Percentiles rank a stretch among this genome's conserved stretches.
Evolutionary conservation across 2,329 filamentous ascomycete genomes (phyloP).

Genomic region (Lecanicillium sp.): DNA sequence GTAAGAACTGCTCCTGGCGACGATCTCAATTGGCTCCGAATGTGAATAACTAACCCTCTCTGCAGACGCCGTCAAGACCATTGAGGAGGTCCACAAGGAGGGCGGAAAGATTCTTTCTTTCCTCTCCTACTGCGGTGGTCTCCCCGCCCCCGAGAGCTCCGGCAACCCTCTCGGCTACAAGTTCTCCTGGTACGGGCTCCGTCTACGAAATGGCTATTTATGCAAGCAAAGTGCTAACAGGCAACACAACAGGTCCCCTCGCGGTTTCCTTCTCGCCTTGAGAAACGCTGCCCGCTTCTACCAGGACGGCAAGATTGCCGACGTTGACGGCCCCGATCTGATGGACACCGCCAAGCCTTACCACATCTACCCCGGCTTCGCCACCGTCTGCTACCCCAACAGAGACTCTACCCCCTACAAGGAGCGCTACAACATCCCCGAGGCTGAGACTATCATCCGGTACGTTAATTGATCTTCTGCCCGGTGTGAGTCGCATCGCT

Average conservation of each 20-base stretch:
- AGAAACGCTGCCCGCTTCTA: constrained; percentile 80
- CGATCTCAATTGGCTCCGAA: constrained; percentile 21
- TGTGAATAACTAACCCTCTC: constrained; percentile 31
- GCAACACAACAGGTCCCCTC: constrained; percentile 30
- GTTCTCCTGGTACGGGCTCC: constrained; percentile 12
- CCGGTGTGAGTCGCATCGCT: no score
- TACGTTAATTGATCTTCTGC: no score
- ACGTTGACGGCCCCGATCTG: constrained; percentile 58
- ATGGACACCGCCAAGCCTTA: constrained; percentile 88
- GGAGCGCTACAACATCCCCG: constrained; percentile 34
- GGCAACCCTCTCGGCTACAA: constrained; percentile 93
- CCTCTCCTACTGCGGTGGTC: constrained; percentile 76
- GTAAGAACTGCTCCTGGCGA: constrained; percentile 8
- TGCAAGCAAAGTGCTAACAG: constrained; percentile 1
- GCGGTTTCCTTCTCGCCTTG: constrained; percentile 82
- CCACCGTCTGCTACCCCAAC: constrained; percentile 91
- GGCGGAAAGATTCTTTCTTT: constrained; percentile 83
- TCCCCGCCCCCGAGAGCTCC: constrained; percentile 63
- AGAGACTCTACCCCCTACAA: constrained; percentile 81
- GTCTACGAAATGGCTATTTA: neutral
- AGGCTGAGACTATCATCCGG: no score
- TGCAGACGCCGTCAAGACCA: constrained; percentile 70
- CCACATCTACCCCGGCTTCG: constrained; percentile 73
- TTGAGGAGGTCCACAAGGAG: constrained; percentile 76
- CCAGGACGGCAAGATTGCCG: constrained; percentile 67